A percentile compares a stretch with the other conserved stretches of the same genome.
Evolutionary conservation across 441 rosid genomes (phyloP).

Genomic region (Arabidopsis hybrid): DNA sequence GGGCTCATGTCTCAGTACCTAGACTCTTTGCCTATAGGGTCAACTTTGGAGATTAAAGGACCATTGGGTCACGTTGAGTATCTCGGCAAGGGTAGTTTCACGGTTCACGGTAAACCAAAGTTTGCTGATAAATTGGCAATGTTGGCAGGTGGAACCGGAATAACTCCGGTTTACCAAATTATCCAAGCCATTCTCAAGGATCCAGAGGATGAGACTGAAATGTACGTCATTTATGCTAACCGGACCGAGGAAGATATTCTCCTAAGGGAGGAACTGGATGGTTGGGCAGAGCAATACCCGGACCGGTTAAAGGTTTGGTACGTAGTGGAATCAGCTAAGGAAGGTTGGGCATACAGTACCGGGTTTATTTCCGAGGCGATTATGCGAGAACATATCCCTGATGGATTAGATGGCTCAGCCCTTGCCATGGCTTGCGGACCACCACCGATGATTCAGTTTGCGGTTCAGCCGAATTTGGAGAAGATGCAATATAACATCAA

Average conservation of each 20-base stretch:
- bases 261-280: slow-evolving; percentile 76
- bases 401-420: slow-evolving; percentile 59
- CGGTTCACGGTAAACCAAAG: slow-evolving; percentile 74
- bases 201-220: slow-evolving; percentile 79
- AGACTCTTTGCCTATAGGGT: slow-evolving; percentile 66
- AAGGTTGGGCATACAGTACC: slow-evolving; percentile 79
- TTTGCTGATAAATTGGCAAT: slow-evolving; percentile 79
- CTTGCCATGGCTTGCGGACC: slow-evolving; percentile 89
- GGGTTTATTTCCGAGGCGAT: slow-evolving; percentile 69
- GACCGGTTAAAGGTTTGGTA: slow-evolving; percentile 79
- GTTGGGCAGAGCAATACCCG: slow-evolving; percentile 58
- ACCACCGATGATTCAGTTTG: slow-evolving; percentile 92
- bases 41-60: slow-evolving; percentile 75
- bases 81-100: slow-evolving; percentile 64
- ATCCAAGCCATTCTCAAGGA: slow-evolving; percentile 73
- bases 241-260: slow-evolving; percentile 84
- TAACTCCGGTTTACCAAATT: slow-evolving; percentile 88
- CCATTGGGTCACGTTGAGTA: slow-evolving; percentile 89
- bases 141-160: slow-evolving; percentile 92
- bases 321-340: slow-evolving; percentile 63
- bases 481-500: slow-evolving; percentile 79
- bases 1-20: slow-evolving; percentile 82
- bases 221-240: slow-evolving; percentile 82
- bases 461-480: slow-evolving; percentile 88
- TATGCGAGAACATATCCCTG: slow-evolving; percentile 68